phyloP scores from a whole-genome alignment of 2,329 filamentous ascomycete species.

The Coniochaeta ligniaria region DNA sequence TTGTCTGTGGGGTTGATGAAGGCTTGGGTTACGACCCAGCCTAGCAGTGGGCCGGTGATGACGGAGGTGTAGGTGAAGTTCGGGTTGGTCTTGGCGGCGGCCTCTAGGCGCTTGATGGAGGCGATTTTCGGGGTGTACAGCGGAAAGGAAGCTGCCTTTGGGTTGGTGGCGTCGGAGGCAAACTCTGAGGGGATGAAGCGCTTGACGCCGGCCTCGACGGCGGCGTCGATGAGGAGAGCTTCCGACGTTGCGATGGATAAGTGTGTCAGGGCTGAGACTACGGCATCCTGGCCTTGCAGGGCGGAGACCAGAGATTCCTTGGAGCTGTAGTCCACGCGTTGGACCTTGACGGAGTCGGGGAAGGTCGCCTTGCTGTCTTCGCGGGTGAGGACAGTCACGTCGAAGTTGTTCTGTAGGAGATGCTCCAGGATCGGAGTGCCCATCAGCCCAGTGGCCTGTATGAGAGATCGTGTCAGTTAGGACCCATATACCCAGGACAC shows the following conservation, averaged over 20 bases:
- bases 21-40: conserved; percentile 36
- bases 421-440: conserved; percentile 20
- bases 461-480: neutral
- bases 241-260: conserved; percentile 33
- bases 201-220: conserved; percentile 47
- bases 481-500: no score
- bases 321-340: conserved; percentile 37
- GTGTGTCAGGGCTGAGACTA: conserved; percentile 41
- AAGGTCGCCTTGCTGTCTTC: conserved; percentile 27
- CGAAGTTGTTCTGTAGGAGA: conserved; percentile 21
- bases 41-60: conserved; percentile 29
- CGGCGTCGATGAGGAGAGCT: conserved; percentile 43
- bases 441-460: conserved; percentile 22
- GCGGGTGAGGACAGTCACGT: conserved; percentile 44
- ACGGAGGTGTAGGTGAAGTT: conserved; percentile 27
- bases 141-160: conserved; percentile 12
- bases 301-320: conserved; percentile 33
- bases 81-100: conserved; percentile 28
- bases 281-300: conserved; percentile 46
- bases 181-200: conserved; percentile 52
- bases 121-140: conserved; percentile 19
- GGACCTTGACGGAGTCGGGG: conserved; percentile 28
- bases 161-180: conserved; percentile 16
- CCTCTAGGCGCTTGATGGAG: conserved; percentile 39
- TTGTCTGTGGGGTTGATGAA: conserved; percentile 39